Evolutionary conservation across 2,329 filamentous ascomycete genomes (phyloP), one percentile per base, ranked within the genome.

Genomic region (Aspergillus sp.): DNA sequence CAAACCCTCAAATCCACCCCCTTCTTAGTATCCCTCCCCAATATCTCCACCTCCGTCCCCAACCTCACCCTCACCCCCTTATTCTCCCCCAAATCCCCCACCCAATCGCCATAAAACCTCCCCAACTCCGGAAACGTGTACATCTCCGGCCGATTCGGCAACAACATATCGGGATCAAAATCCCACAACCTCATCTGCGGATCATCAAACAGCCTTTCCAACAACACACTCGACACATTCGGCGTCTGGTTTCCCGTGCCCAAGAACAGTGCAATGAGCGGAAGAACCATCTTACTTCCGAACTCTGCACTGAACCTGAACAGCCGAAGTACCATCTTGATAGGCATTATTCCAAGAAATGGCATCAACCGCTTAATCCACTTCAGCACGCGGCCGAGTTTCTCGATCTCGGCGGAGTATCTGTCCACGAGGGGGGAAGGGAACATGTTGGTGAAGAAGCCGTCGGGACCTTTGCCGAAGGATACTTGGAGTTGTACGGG

Each of bases 161-260:
- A 70, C 3, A 87, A 73, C 0, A 81, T 84, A 49, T 84, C 79
- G 0, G 78, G 68, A 54, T 86, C 84, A 63, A 86, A 87, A 27
- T 84, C 77, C 84, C 84, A 88, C 8, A 88, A 76, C 62, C 82
- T 83, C 80, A 85, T 84, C 57, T 84, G 84, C 0, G 83, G 83
- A 58, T 85, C 83, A 59, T 85, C 77, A 54, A 86, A 87, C 0
- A 88, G 72, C 4, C 84, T 76, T 69, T 88, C 84, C 4, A 92
- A 78, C 36, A 92, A 86, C 23, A 88, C 87, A 44, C 83, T 84
- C 0, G 89, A 86, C 0, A 92, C 88, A 63, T 90, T 86, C 0
- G 88, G 85, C 0, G 89, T 89, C 67, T 90, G 87, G 65, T 92
- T 92, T 1, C 89, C 88, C 0, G 89, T 91, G 0, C 89, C 89